phyloP scores from a whole-genome alignment of 1,284 basidiomycete species.

The Tilletia caries region DNA sequence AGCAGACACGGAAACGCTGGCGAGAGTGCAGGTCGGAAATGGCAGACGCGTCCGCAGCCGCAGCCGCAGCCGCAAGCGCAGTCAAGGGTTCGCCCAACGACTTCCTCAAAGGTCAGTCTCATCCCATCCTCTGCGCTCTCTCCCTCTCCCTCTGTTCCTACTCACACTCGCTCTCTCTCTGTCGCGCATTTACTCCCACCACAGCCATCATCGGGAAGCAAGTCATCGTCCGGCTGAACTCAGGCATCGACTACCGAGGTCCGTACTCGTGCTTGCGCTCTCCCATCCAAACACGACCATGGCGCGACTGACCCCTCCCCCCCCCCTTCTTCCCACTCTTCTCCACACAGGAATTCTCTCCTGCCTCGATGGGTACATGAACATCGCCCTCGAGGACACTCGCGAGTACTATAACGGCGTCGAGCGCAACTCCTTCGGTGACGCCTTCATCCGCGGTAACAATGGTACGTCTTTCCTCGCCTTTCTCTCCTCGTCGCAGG shows the following conservation, averaged over 20 bases:
- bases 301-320: neutral
- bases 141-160: neutral
- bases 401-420: slow-evolving; percentile 86
- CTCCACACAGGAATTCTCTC: slow-evolving; percentile 74
- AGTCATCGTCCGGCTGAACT: slow-evolving; percentile 89
- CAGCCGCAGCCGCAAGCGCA: neutral
- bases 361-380: slow-evolving; percentile 90
- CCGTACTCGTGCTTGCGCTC: slow-evolving; percentile 41
- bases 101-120: slow-evolving; percentile 41
- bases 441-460: slow-evolving; percentile 92
- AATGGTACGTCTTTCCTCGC: slow-evolving; percentile 70
- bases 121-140: neutral
- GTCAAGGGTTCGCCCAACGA: slow-evolving; percentile 42
- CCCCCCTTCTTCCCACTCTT: neutral
- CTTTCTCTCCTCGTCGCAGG: too few relatives aligned
- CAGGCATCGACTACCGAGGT: slow-evolving; percentile 94
- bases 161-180: neutral
- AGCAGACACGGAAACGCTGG: too few relatives aligned
- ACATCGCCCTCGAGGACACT: slow-evolving; percentile 94
- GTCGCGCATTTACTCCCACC: slow-evolving; percentile 26
- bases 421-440: slow-evolving; percentile 83
- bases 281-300: neutral
- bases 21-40: too few relatives aligned
- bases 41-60: neutral
- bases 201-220: slow-evolving; percentile 87